These are phyloP conservation scores for Thuja plicata DNA, from an alignment of 83 land plant species.

Conservation along the genomic window DNA sequence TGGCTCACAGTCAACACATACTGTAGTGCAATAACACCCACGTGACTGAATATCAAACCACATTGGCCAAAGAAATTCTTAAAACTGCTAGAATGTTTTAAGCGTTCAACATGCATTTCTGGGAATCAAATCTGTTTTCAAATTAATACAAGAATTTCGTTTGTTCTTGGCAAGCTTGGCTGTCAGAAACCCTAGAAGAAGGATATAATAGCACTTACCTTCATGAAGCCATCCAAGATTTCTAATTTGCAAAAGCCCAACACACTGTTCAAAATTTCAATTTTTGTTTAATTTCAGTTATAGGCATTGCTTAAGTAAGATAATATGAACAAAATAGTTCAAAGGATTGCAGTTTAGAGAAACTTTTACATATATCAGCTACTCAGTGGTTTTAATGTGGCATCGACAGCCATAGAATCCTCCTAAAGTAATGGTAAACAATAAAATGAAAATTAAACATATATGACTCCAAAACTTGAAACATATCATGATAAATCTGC, in stretches of 20 bases:
- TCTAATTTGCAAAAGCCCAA: neutral
- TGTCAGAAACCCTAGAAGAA: neutral
- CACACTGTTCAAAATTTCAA: neutral
- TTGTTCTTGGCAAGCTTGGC: neutral
- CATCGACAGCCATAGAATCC: neutral
- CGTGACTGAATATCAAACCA: neutral
- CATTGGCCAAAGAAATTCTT: too few relatives aligned
- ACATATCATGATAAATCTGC: neutral
- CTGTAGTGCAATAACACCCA: neutral
- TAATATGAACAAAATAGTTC: neutral
- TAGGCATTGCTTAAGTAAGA: neutral
- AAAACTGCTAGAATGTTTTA: too few relatives aligned
- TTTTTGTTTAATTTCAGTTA: neutral
- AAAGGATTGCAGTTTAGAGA: neutral
- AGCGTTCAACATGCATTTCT: neutral
- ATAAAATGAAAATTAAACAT: neutral
- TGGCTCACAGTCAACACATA: neutral
- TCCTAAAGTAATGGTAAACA: neutral
- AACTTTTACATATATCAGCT: neutral
- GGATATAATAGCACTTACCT: neutral
- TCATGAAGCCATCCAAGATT: neutral
- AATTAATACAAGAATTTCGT: neutral
- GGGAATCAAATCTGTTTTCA: neutral
- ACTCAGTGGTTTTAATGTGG: neutral
- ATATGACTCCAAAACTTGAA: neutral